Conservation (phyloP, 2,329 filamentous ascomycete genomes). For the Lasiodiplodia hormozganensis region DNA sequence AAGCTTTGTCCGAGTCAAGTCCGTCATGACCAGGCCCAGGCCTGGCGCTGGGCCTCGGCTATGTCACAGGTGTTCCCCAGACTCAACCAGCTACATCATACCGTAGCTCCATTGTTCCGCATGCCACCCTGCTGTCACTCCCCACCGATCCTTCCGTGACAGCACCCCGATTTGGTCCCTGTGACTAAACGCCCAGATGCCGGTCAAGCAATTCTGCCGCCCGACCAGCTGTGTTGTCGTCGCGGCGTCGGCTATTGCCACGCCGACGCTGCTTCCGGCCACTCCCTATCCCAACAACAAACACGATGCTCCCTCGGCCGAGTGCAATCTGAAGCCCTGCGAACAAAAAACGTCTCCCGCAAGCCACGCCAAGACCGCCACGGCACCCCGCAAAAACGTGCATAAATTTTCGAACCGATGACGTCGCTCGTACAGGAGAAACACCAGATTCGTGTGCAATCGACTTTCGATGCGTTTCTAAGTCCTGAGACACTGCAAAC, state of each 20-base stretch:
- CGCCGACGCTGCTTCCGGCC: not conserved
- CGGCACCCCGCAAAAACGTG: not conserved
- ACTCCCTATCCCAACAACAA: not conserved
- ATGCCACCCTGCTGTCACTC: not conserved
- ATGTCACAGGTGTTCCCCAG: conserved; percentile 10
- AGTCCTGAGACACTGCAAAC: not conserved
- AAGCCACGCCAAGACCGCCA: not conserved
- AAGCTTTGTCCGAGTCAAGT: conserved; percentile 17
- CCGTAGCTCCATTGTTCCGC: conserved; percentile 7
- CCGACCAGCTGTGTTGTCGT: not conserved
- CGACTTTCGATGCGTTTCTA: not conserved
- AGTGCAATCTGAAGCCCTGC: not conserved
- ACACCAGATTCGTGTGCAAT: not conserved
- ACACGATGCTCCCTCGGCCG: not conserved
- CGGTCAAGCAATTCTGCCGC: not conserved
- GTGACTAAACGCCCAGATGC: conserved; percentile 1
- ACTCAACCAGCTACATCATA: conserved; percentile 21
- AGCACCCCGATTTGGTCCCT: not conserved
- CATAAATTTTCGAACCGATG: not conserved
- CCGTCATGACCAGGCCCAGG: not conserved
- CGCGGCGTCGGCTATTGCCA: not conserved
- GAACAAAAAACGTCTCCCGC: not conserved
- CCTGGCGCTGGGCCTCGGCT: conserved; percentile 10
- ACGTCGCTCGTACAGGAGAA: not conserved
- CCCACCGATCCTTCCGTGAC: too few relatives aligned